These are phyloP conservation scores for Breynia disticha DNA, from an alignment of 441 rosid genomes.

Conservation along the genomic window DNA sequence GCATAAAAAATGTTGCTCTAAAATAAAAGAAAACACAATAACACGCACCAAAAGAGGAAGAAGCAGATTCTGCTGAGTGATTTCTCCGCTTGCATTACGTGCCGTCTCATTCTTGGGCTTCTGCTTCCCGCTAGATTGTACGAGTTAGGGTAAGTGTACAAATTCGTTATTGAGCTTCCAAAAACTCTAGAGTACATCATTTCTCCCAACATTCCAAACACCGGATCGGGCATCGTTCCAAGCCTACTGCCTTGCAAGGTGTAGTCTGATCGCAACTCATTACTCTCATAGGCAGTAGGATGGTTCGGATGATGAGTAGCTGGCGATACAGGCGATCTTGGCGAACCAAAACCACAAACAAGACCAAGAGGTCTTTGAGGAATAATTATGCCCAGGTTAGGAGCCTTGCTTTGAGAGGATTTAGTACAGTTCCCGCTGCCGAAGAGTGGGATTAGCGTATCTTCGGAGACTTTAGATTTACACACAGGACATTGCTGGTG, in stretches of 20 bases:
- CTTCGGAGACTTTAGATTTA: conserved; percentile 62
- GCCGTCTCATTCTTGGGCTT: conserved; percentile 69
- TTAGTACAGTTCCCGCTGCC: conserved; percentile 46
- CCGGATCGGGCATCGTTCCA: conserved; percentile 26
- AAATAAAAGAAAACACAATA: conserved; percentile 56
- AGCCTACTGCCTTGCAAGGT: conserved; percentile 25
- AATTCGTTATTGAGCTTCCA: conserved; percentile 34
- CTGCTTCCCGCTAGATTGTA: conserved; percentile 39
- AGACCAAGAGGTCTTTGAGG: conserved; percentile 59
- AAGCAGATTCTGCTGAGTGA: conserved; percentile 61
- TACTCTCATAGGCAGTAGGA: conserved; percentile 14
- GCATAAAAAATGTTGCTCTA: conserved; percentile 13
- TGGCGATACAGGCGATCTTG: conserved; percentile 19
- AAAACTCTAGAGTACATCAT: conserved; percentile 49
- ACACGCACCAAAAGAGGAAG: conserved; percentile 52
- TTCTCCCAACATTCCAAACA: conserved; percentile 62
- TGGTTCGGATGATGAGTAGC: conserved; percentile 12
- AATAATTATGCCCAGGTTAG: conserved; percentile 35
- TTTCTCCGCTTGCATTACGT: conserved; percentile 53
- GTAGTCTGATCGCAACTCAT: conserved; percentile 21
- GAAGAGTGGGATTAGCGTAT: conserved; percentile 65
- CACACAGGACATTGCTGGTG: conserved; percentile 71
- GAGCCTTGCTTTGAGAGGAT: conserved; percentile 25
- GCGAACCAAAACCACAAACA: conserved; percentile 22
- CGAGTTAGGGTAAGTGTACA: conserved; percentile 39